Conservation (phyloP, 2,329 filamentous ascomycete species). For the Penicillium sp. region DNA sequence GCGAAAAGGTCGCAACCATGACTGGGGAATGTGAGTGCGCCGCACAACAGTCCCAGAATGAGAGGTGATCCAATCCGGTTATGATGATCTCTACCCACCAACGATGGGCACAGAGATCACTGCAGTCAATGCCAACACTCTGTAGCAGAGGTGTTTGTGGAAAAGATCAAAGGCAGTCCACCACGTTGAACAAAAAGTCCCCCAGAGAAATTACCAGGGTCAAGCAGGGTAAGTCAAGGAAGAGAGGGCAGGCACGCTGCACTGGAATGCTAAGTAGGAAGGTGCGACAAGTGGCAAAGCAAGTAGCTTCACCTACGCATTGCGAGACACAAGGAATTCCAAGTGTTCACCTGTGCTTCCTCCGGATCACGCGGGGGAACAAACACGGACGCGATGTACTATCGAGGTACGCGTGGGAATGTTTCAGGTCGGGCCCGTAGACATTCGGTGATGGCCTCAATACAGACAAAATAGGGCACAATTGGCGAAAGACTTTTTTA, state of each 20-base stretch:
- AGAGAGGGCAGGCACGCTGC: conserved; percentile 9
- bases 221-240: conserved; percentile 11
- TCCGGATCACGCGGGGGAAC: conserved; percentile 15
- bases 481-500: conserved; percentile 1
- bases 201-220: background rate
- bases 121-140: background rate
- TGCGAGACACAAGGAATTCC: conserved; percentile 17
- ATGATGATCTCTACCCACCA: conserved; percentile 1
- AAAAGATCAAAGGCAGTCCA: background rate
- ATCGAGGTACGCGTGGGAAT: conserved; percentile 20
- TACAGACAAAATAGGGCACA: background rate
- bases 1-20: conserved; percentile 48
- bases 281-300: conserved; percentile 21
- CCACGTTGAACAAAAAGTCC: background rate
- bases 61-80: conserved; percentile 7
- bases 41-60: conserved; percentile 18
- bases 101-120: background rate
- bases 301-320: conserved; percentile 26
- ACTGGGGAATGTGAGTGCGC: conserved; percentile 20
- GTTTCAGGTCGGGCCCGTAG: conserved; percentile 28
- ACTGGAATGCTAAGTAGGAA: conserved; percentile 28
- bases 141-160: background rate
- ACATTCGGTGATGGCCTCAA: conserved; percentile 17
- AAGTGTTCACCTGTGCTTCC: background rate
- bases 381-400: conserved; percentile 1